Percentiles rank a stretch among this genome's conserved stretches.
Conservation (phyloP, 2,329 filamentous ascomycete species). For the Alternaria arborescens region DNA sequence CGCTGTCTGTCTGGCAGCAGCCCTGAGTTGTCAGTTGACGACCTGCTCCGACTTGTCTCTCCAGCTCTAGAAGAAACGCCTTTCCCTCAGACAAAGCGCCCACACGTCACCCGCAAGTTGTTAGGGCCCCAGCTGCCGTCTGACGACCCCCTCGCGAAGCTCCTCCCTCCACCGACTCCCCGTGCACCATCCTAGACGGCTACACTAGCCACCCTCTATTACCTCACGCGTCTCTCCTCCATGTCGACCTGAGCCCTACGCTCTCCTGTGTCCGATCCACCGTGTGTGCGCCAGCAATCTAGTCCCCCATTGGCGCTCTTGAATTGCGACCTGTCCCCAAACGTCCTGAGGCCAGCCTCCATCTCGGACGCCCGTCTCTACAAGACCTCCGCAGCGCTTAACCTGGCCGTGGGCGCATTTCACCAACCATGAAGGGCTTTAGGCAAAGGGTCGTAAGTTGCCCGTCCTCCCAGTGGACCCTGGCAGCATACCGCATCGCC, state of each 20-base stretch:
- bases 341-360: slow-evolving; percentile 35
- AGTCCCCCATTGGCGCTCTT: slow-evolving; percentile 39
- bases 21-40: slow-evolving; percentile 36
- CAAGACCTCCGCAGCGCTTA: slow-evolving; percentile 39
- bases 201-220: slow-evolving; percentile 39
- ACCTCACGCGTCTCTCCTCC: slow-evolving; percentile 37
- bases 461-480: slow-evolving; percentile 35
- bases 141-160: slow-evolving; percentile 31
- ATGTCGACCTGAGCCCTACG: slow-evolving; percentile 43
- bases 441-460: slow-evolving; percentile 92
- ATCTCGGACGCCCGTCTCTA: slow-evolving; percentile 36
- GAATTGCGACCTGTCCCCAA: slow-evolving; percentile 33
- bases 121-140: slow-evolving; percentile 32
- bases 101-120: slow-evolving; percentile 30
- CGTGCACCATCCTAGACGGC: slow-evolving; percentile 35
- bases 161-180: slow-evolving; percentile 34
- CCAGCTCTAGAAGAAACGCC: slow-evolving; percentile 17
- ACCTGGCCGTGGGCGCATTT: slow-evolving; percentile 44
- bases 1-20: slow-evolving; percentile 29
- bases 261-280: slow-evolving; percentile 20
- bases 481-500: slow-evolving; percentile 27
- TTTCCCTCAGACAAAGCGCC: slow-evolving; percentile 20
- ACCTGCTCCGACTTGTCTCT: slow-evolving; percentile 30
- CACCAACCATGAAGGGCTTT: slow-evolving; percentile 89
- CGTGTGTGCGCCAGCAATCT: slow-evolving; percentile 30